Evolutionary conservation across 441 rosid genomes (phyloP), one percentile per base, ranked within the genome.

Genomic region (Adansonia grandidieri): DNA sequence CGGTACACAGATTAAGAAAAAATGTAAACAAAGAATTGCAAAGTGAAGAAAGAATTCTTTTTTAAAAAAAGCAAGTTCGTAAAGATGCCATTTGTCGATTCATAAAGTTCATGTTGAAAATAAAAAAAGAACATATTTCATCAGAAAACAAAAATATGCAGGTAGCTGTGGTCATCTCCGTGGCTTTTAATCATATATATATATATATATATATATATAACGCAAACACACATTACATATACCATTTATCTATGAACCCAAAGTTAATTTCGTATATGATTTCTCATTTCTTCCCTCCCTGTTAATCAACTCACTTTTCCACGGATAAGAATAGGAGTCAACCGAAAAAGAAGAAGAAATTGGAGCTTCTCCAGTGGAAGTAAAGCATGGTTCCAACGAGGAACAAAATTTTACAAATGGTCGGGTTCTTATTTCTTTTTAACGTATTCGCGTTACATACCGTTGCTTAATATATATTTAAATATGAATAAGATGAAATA

Each of bases 1-100:
- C 48, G 47, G 64, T 56, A 61, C 77, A 67, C 62, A 68, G 76
- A 51, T 74, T 75, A 61, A 61, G 65, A 65, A 51, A 73, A 9
- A 10, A 5, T 5, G 0, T 48, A 56, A 80, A 72, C 63, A 58
- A 74, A 65, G 40, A 44, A 10, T 54, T 48, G 60, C 68, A 65
- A 24, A 62, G 70, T n/a, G 66, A 45, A 19, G 63, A 15, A 22
- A 48, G 40, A 50, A 75, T 2, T 22, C 20, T 37, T 37, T 37
- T 37, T 37, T 37, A 3, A 37, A 28, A 47, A 32, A 74, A 32
- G n/a, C 13, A 62, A 60, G 63, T 17, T 9, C 14, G 50, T 15
- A 40, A 4, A 72, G 15, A 47, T 47, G 45, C 15, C 71, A 70
- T 68, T 67, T 47, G 73, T 69, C 40, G 15, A 6, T 51, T 51